Percentiles rank a stretch among this genome's conserved stretches.
Evolutionary conservation across 768 basidiomycete species (phyloP).

Genomic region (Xerocomus brunneocitrinus): DNA sequence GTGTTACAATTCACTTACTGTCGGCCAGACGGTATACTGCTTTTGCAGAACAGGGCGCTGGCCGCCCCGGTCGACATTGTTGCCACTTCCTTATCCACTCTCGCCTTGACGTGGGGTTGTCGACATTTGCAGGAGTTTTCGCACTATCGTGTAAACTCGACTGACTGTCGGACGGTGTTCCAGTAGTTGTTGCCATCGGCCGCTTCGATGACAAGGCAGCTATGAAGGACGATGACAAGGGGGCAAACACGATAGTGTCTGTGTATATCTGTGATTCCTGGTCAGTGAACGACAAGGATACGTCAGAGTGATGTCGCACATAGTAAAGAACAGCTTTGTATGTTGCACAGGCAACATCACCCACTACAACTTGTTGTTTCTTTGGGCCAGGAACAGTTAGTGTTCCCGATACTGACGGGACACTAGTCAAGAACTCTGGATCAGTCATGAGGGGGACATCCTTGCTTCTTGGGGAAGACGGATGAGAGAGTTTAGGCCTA

Average conservation of each 20-base stretch:
- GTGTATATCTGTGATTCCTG: constrained; percentile 63
- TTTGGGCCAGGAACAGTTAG: constrained; percentile 38
- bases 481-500: constrained; percentile 33
- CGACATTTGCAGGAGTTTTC: constrained; percentile 5
- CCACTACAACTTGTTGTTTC: constrained; percentile 50
- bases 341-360: constrained; percentile 58
- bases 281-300: constrained; percentile 5
- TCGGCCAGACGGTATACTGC: constrained; percentile 82
- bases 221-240: constrained; percentile 67
- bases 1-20: constrained; percentile 43
- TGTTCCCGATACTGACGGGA: not conserved
- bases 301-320: constrained; percentile 37
- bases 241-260: constrained; percentile 78
- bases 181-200: constrained; percentile 4
- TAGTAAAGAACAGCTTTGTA: constrained; percentile 74
- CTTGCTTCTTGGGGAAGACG: constrained; percentile 36
- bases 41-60: constrained; percentile 78
- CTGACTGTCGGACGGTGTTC: constrained; percentile 35
- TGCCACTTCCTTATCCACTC: constrained; percentile 78
- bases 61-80: constrained; percentile 52
- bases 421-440: not conserved
- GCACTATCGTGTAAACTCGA: constrained; percentile 27
- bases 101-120: constrained; percentile 38
- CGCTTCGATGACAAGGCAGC: constrained; percentile 18
- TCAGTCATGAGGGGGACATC: constrained; percentile 18